phyloP scores from a whole-genome alignment of 202 grass and related monocot genomes.

The Saccharum hybrid region DNA sequence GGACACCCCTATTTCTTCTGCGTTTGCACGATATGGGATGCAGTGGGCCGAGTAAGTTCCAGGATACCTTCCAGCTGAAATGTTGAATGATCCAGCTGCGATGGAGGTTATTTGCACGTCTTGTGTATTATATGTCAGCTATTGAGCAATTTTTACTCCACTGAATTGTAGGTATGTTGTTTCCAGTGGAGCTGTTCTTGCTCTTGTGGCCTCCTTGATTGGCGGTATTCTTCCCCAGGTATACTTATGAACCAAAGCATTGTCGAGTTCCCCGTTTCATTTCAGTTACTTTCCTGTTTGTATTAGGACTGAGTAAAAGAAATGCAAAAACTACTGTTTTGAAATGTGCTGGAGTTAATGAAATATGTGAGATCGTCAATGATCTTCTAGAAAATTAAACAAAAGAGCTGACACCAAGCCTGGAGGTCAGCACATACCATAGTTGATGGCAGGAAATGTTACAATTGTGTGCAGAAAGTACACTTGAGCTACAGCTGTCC shows the following conservation, averaged over 20 bases:
- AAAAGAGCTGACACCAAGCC: not conserved
- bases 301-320: not conserved
- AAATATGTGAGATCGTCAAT: not conserved
- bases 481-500: not conserved
- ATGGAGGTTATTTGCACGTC: not conserved
- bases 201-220: constrained; percentile 76
- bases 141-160: constrained; percentile 32
- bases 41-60: constrained; percentile 80
- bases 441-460: not conserved
- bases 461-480: not conserved
- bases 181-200: constrained; percentile 79
- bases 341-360: not conserved
- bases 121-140: not conserved
- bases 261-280: not conserved
- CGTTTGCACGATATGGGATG: constrained; percentile 66
- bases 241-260: constrained; percentile 5
- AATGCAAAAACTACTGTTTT: not conserved
- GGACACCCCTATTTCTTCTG: constrained; percentile 87
- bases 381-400: not conserved
- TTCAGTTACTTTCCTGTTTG: constrained; percentile 19
- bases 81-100: constrained; percentile 2
- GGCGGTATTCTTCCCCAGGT: constrained; percentile 92
- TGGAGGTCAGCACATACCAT: not conserved
- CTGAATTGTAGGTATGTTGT: constrained; percentile 69
- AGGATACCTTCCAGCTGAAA: not conserved